These are phyloP conservation scores for Solanum chmielewskii DNA, from an alignment of 257 asterid genomes.

Conservation along the genomic window DNA sequence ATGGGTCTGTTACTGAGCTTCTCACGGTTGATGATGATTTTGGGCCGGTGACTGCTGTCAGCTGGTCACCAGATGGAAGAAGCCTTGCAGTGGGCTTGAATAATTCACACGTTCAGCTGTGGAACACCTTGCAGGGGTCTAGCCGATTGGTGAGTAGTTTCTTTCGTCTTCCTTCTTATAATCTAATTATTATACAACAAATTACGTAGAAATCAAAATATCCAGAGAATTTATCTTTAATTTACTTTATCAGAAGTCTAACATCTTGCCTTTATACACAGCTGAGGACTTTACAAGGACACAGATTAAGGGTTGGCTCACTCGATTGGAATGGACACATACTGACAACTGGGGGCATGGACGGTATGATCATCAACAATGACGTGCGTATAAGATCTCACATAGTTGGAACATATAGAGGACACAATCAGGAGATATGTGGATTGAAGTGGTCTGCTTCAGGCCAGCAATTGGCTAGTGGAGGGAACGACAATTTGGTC, in stretches of 20 bases:
- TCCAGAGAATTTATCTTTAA: not conserved
- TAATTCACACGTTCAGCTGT: conserved; percentile 79
- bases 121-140: conserved; percentile 52
- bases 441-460: conserved; percentile 93
- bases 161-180: not conserved
- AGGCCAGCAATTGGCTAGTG: conserved; percentile 88
- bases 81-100: conserved; percentile 71
- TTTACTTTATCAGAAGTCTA: not conserved
- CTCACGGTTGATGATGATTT: conserved; percentile 60
- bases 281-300: conserved; percentile 76
- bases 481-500: conserved; percentile 86
- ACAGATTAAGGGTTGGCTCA: conserved; percentile 56
- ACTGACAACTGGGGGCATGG: conserved; percentile 97
- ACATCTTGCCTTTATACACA: conserved; percentile 11
- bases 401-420: conserved; percentile 60
- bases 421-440: conserved; percentile 86
- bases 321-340: conserved; percentile 84
- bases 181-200: not conserved
- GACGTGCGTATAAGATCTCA: conserved; percentile 65
- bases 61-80: conserved; percentile 88
- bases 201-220: not conserved
- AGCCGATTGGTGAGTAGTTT: conserved; percentile 45
- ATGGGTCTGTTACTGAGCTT: conserved; percentile 63
- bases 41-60: conserved; percentile 83
- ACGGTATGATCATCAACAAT: conserved; percentile 64